Evolutionary conservation across 192 early-diverging fungal genomes (phyloP).

Genomic region (Paraglomus brasilianum): DNA sequence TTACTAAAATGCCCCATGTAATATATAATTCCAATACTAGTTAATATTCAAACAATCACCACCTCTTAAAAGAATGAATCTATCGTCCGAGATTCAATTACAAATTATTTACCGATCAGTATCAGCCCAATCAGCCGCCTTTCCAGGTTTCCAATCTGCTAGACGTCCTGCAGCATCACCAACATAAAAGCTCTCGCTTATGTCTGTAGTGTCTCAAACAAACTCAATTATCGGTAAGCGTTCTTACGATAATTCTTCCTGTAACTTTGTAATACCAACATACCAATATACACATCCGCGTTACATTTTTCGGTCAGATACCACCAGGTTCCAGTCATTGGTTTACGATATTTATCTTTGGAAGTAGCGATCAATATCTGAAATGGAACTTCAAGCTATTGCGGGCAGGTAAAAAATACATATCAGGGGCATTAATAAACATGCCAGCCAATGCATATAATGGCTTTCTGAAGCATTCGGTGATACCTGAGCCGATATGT

Average conservation of each 20-base stretch:
- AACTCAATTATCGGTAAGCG: not conserved
- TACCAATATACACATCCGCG: constrained; percentile 46
- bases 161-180: constrained; percentile 93
- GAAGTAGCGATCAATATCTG: constrained; percentile 68
- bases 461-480: too few relatives aligned
- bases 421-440: too few relatives aligned
- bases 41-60: not conserved
- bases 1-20: constrained; percentile 45
- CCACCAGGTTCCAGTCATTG: constrained; percentile 70
- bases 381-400: constrained; percentile 57
- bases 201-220: constrained; percentile 46
- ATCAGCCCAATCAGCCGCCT: constrained; percentile 75
- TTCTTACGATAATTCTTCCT: not conserved
- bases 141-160: constrained; percentile 57
- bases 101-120: constrained; percentile 57
- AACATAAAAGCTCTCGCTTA: constrained; percentile 69
- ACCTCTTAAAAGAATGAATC: not conserved
- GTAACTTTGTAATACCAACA: constrained; percentile 35
- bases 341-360: constrained; percentile 74
- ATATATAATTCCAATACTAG: not conserved
- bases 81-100: not conserved
- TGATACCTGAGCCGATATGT: constrained; percentile 38
- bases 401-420: not conserved
- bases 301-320: constrained; percentile 44
- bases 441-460: too few relatives aligned